Evolutionary conservation across 352 stramenopile species (phyloP), one percentile per base, ranked within the genome.

Genomic region (Phytopythium kandeliae): DNA sequence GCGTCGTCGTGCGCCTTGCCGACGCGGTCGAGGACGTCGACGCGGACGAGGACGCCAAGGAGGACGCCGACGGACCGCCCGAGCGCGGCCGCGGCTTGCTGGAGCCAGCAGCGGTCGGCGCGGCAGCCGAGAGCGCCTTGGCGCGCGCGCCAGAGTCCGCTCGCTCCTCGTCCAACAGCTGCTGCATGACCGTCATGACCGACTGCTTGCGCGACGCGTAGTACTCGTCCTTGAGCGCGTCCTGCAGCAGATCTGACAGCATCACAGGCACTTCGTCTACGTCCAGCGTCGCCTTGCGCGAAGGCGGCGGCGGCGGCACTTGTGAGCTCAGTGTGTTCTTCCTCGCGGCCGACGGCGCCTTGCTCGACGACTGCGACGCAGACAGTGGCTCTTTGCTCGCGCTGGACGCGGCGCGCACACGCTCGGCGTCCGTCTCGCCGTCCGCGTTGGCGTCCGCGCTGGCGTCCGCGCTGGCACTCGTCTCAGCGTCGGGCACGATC

Each of bases 171-270:
- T 73, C 69, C 16, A 88, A 49, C 43, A 88, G 51, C 33, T 72
- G 59, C 42, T 81, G 70, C 56, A 88, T 79, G 22, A 88, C 74
- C 1, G 58, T 79, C 67, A 83, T 72, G 11, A 86, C 61, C 12
- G 69, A 77, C 17, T 55, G 42, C 50, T 74, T 62, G 8, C 51
- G 54, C 38, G 65, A 67, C 54, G 26, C 58, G 16, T 60, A 63
- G 1, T 63, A 65, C 10, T 59, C 63, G 37, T 51, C 69, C 31
- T 69, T 55, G 19, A 73, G 48, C 4, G 60, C 60, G 4, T 69
- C 57, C 21, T 69, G 43, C 43, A 73, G 26, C 30, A 49, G 26
- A 19, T 49, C 28, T 5, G 43, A 49, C 43, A 49, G 43, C 41
- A 47, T 47, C 10, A 47, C 24, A 5, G 41, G 22, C 22, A 31